phyloP scores from a whole-genome alignment of 2,329 filamentous ascomycete genomes.

The Apiospora saccharicola region DNA sequence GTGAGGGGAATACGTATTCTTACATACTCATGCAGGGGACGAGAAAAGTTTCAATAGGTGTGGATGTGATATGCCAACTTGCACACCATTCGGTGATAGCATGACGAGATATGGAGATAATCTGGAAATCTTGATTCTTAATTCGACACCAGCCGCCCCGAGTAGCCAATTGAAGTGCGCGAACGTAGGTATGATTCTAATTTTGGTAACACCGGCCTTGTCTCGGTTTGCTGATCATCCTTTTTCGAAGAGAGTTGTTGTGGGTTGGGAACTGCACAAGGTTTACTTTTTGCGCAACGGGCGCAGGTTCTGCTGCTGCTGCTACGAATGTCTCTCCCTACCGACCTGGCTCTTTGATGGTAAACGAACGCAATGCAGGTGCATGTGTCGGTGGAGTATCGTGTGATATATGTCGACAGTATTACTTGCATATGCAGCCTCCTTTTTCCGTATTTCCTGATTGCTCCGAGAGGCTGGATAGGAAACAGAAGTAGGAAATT shows the following conservation, averaged over 20 bases:
- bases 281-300: not conserved
- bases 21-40: not conserved
- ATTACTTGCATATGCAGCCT: not conserved
- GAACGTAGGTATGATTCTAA: conserved; percentile 4
- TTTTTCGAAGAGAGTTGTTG: not conserved
- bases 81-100: conserved; percentile 2
- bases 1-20: not conserved
- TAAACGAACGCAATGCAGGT: not conserved
- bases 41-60: not conserved
- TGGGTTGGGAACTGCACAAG: not conserved
- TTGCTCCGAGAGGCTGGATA: not conserved
- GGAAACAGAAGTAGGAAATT: not conserved
- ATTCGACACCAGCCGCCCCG: conserved; percentile 7
- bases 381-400: not conserved
- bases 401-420: not conserved
- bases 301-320: not conserved
- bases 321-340: conserved; percentile 12
- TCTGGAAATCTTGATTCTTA: conserved; percentile 14
- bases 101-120: conserved; percentile 17
- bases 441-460: conserved; percentile 1
- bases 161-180: not conserved
- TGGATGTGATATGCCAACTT: not conserved
- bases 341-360: not conserved
- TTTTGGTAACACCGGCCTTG: conserved; percentile 6
- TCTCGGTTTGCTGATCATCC: not conserved